Base-by-base conservation (phyloP, 371 early-diverging fungal species). In the Sporodiniella umbellata region DNA sequence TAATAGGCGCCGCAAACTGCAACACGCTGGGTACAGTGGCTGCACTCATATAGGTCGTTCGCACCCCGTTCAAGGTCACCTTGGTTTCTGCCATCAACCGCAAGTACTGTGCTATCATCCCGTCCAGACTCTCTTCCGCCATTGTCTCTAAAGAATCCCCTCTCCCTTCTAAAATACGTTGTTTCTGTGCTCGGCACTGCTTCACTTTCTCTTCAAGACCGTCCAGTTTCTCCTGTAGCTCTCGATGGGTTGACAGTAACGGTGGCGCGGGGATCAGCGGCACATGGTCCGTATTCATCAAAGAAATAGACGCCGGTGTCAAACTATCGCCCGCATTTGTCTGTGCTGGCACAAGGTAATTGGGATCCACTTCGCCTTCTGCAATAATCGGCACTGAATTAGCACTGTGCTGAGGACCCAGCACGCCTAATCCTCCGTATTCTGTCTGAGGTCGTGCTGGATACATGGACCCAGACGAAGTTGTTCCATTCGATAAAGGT, bases 1-100 rank as follows among this genome's bases (percentile, higher is more conserved):
- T 71, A 17, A 85, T 59, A 42, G 79, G 78, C 1, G 88, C 75
- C 18, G 80, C 75, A 66, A 89, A 88, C 15, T 81, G 79, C 8
- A 79, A 61, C 17, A 89, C 76, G 22, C 70, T 79, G 1, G 83
- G 79, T 12, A 79, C 68, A 5, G 80, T 84, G 12, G 79, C 77
- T 0, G 83, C 79, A 24, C 70, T 75, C 66, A 80, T 80, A 45
- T 80, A 72, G 6, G 75, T 49, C 2, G 80, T 80, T 10, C 83
- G 69, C 0, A 83, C 80, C 23, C 75, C 69, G 45, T 79, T 80
- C 33, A 83, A 51, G 12, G 78, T 76, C 7, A 65, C 62, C 53
- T 78, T 77, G 39, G 68, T 54, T 6, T 78, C 75, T 8, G 78
- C 70, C 15, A 76, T 56, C 44, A 61, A 51, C 2, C 58, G 53